phyloP scores from a whole-genome alignment of 2,329 filamentous ascomycete species.

The Aureobasidium subglaciale region DNA sequence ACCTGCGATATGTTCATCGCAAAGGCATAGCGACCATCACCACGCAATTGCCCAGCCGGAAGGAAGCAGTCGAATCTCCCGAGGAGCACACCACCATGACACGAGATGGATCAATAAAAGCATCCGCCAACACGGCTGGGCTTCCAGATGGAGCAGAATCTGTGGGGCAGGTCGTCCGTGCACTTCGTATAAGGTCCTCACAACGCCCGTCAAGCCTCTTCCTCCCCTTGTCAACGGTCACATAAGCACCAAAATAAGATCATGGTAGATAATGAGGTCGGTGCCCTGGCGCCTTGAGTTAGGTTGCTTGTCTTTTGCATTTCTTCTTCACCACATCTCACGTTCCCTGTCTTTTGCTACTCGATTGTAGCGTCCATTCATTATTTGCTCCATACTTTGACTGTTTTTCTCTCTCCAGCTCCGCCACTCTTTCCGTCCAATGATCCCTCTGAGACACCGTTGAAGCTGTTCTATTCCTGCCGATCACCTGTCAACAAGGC shows the following conservation, averaged over 20 bases:
- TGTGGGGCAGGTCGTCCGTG: conserved; percentile 8
- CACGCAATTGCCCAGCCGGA: neutral
- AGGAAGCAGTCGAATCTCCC: neutral
- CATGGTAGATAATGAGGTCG: conserved; percentile 6
- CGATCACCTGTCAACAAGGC: neutral
- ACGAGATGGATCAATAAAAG: conserved; percentile 6
- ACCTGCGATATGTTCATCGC: neutral
- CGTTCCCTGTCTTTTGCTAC: conserved; percentile 7
- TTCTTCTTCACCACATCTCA: neutral
- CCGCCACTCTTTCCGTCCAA: neutral
- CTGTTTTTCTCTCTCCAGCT: no score
- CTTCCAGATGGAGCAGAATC: neutral
- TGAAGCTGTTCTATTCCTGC: conserved; percentile 13
- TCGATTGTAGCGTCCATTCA: conserved; percentile 2
- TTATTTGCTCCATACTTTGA: neutral
- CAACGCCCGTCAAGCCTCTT: neutral
- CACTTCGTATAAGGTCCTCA: conserved; percentile 11
- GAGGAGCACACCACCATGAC: neutral
- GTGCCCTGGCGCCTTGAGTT: neutral
- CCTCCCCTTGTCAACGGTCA: conserved; percentile 10
- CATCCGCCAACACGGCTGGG: neutral
- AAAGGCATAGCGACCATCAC: neutral
- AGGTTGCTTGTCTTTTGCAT: neutral
- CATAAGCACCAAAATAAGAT: conserved; percentile 5
- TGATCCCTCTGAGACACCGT: conserved; percentile 8